phyloP scores from a whole-genome alignment of 768 basidiomycete species.

The Macrolepiota albuminosa region DNA sequence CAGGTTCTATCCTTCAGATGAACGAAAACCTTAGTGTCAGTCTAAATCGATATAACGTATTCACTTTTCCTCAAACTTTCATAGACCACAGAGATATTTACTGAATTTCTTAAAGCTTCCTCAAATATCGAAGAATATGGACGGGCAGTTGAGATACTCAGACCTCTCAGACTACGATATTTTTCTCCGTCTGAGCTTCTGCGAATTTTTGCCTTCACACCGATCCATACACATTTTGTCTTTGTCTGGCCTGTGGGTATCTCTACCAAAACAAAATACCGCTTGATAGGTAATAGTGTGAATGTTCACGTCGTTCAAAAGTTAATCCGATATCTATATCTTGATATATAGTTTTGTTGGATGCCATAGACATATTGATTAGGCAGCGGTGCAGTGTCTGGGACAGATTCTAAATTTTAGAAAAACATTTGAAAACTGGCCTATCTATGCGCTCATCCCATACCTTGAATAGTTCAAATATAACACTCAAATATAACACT shows the following conservation, averaged over 20 bases:
- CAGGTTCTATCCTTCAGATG: constrained; percentile 74
- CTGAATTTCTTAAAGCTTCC: constrained; percentile 47
- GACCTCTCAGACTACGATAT: constrained; percentile 63
- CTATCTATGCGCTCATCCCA: no score
- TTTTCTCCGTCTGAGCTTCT: constrained; percentile 72
- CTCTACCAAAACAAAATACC: constrained; percentile 67
- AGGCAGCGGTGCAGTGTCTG: no score
- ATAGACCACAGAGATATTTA: constrained; percentile 59
- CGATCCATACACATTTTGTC: constrained; percentile 10
- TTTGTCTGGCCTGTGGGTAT: constrained; percentile 64
- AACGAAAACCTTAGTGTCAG: constrained; percentile 62
- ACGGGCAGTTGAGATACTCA: constrained; percentile 49
- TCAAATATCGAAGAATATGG: constrained; percentile 23
- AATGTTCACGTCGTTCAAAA: constrained; percentile 69
- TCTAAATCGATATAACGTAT: neutral
- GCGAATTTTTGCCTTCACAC: constrained; percentile 58
- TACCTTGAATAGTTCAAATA: no score
- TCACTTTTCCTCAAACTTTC: neutral
- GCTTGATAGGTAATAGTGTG: constrained; percentile 78
- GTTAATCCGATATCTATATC: constrained; percentile 53
- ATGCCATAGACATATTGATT: no score
- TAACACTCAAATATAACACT: no score
- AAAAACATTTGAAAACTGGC: no score
- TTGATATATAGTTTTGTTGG: constrained; percentile 1
- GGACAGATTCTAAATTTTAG: no score